Conservation (phyloP, 805 yeast genomes). For the Wilhelminamyces savonicus region DNA sequence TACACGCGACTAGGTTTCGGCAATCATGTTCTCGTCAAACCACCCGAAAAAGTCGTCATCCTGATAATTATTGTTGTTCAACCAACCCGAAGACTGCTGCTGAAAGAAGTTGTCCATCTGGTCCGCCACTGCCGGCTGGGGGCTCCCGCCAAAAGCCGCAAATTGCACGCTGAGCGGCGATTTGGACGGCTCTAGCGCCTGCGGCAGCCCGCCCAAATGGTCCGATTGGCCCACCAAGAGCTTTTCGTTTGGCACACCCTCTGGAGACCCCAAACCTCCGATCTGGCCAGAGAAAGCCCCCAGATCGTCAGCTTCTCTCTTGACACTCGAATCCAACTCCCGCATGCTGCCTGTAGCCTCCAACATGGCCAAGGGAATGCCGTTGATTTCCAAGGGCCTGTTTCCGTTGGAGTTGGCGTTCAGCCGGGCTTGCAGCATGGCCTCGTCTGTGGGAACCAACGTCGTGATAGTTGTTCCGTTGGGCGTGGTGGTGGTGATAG, state of each 20-base stretch:
- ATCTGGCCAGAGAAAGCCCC: no score
- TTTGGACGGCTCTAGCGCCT: no score
- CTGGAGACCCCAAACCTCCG: no score
- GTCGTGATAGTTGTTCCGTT: constrained; percentile 90
- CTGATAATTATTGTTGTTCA: constrained; percentile 48
- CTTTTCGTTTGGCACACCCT: no score
- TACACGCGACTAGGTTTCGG: no score
- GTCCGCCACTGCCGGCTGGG: constrained; percentile 9
- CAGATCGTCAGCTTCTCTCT: no score
- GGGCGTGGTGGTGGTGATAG: constrained; percentile 81
- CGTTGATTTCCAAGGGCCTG: constrained; percentile 55
- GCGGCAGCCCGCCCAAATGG: no score
- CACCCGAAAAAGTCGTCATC: constrained; percentile 91
- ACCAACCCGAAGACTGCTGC: constrained; percentile 82
- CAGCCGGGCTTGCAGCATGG: constrained; percentile 56
- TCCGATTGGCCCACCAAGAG: no score
- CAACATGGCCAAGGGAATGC: constrained; percentile 64
- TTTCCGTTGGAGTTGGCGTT: constrained; percentile 53
- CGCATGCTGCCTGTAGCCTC: constrained; percentile 71
- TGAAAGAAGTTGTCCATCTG: constrained; percentile 60
- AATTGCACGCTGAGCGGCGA: not conserved
- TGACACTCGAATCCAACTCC: constrained; percentile 6
- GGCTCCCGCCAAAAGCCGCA: not conserved
- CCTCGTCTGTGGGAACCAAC: constrained; percentile 78
- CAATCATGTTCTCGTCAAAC: constrained; percentile 70